These are phyloP conservation scores for Aspergillus tubingensis DNA, from an alignment of 2,329 filamentous ascomycete species.

Conservation along the genomic window DNA sequence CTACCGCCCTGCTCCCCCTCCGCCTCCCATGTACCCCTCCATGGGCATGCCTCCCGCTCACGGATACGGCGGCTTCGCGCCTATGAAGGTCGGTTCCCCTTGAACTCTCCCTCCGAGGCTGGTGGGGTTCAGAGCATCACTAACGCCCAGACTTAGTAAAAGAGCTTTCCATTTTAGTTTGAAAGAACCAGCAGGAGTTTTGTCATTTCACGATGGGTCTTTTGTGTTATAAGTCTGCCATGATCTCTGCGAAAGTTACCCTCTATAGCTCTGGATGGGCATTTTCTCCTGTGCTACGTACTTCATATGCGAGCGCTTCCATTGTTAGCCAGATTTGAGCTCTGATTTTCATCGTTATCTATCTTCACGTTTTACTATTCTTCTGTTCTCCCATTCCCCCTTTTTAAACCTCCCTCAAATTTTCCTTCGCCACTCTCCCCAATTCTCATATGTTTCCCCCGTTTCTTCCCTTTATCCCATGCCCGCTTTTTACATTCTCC, in stretches of 20 bases:
- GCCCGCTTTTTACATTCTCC: constrained; percentile 18
- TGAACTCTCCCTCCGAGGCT: background rate
- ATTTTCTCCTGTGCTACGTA: constrained; percentile 45
- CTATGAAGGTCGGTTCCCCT: constrained; percentile 61
- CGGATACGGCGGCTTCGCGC: constrained; percentile 64
- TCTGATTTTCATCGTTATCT: constrained; percentile 27
- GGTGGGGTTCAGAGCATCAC: constrained; percentile 23
- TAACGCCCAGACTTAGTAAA: constrained; percentile 26
- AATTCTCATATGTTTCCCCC: constrained; percentile 4
- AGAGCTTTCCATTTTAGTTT: constrained; percentile 42
- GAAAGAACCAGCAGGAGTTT: constrained; percentile 48
- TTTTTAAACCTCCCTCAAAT: too few relatives aligned
- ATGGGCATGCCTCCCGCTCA: constrained; percentile 68
- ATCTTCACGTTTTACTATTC: constrained; percentile 18
- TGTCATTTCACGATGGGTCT: constrained; percentile 46
- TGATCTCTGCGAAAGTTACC: constrained; percentile 39
- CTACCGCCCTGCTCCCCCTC: constrained; percentile 84
- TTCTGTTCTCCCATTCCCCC: constrained; percentile 13
- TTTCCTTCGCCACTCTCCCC: constrained; percentile 17
- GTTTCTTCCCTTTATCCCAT: constrained; percentile 12
- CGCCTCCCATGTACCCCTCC: constrained; percentile 70
- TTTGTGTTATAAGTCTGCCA: constrained; percentile 42
- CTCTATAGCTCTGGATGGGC: constrained; percentile 48
- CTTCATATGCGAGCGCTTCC: constrained; percentile 45
- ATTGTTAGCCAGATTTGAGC: constrained; percentile 41